Conservation (phyloP, 164 flowering plant genomes). For the Sedum album region DNA sequence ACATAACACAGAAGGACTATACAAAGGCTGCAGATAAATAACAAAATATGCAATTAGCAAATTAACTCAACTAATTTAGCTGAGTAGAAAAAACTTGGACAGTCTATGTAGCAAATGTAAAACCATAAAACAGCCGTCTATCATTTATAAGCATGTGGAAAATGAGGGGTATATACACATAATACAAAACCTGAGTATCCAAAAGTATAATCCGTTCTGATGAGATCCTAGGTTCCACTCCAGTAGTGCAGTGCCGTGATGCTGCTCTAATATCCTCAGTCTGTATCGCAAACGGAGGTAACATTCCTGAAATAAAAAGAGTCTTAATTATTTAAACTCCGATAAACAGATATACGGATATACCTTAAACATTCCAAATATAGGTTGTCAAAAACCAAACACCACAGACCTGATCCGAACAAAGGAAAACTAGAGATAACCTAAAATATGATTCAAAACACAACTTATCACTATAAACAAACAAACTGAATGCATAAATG, state of each 20-base stretch:
- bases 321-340: not conserved
- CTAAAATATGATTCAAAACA: not conserved
- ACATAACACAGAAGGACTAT: conserved; percentile 75
- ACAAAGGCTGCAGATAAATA: conserved; percentile 59
- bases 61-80: not conserved
- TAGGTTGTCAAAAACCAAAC: not conserved
- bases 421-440: not conserved
- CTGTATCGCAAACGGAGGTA: conserved; percentile 75
- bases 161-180: not conserved
- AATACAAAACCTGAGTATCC: conserved; percentile 66
- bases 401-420: not conserved
- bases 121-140: not conserved
- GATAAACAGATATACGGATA: not conserved
- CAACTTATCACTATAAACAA: not conserved
- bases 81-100: no score
- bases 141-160: not conserved
- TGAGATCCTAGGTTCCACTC: conserved; percentile 81
- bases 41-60: not conserved
- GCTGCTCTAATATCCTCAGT: conserved; percentile 64
- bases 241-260: conserved; percentile 74
- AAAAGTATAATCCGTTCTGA: conserved; percentile 82
- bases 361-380: not conserved
- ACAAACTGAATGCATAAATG: not conserved
- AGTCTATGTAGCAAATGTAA: not conserved
- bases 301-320: conserved; percentile 46